Percentiles rank a stretch among this genome's conserved stretches.
These are phyloP conservation scores for Suhomyces panamericanus DNA, from an alignment of 1,139 yeast genomes.

Conservation along the genomic window DNA sequence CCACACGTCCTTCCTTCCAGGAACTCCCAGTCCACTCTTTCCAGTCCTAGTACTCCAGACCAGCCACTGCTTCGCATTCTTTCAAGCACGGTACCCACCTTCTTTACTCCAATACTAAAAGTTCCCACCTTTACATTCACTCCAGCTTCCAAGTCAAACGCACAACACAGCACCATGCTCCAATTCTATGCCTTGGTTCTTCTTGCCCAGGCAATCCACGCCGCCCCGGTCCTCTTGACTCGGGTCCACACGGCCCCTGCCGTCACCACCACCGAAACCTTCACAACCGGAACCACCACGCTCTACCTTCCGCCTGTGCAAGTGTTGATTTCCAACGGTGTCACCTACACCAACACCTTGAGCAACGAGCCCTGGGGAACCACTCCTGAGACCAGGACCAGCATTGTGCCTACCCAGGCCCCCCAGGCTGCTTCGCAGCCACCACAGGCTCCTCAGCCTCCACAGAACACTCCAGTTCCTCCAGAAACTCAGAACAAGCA, in stretches of 20 bases:
- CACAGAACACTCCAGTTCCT: not conserved
- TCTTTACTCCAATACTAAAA: not conserved
- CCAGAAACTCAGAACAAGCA: slow-evolving; percentile 5
- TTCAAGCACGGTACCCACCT: slow-evolving; percentile 1
- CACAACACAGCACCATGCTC: slow-evolving; percentile 11
- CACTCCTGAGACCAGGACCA: slow-evolving; percentile 35
- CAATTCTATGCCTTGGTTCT: slow-evolving; percentile 6
- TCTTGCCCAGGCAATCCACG: slow-evolving; percentile 17
- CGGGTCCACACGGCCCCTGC: slow-evolving; percentile 63
- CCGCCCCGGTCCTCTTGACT: slow-evolving; percentile 52
- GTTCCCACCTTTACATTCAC: slow-evolving; percentile 20
- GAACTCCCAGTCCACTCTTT: not conserved
- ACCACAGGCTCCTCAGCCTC: not conserved
- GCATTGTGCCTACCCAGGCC: slow-evolving; percentile 14
- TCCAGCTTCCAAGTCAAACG: slow-evolving; percentile 12
- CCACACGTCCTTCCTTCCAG: not conserved
- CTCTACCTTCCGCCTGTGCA: slow-evolving; percentile 70
- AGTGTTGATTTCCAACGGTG: slow-evolving; percentile 60
- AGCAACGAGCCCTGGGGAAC: slow-evolving; percentile 35
- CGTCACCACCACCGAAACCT: slow-evolving; percentile 53
- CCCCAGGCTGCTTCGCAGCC: no score
- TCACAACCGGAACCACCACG: slow-evolving; percentile 60
- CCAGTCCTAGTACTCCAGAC: not conserved
- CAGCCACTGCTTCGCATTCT: slow-evolving; percentile 2
- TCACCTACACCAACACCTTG: slow-evolving; percentile 59